Conservation (phyloP, 306 rosid species). For the Lathyrus aphaca region DNA sequence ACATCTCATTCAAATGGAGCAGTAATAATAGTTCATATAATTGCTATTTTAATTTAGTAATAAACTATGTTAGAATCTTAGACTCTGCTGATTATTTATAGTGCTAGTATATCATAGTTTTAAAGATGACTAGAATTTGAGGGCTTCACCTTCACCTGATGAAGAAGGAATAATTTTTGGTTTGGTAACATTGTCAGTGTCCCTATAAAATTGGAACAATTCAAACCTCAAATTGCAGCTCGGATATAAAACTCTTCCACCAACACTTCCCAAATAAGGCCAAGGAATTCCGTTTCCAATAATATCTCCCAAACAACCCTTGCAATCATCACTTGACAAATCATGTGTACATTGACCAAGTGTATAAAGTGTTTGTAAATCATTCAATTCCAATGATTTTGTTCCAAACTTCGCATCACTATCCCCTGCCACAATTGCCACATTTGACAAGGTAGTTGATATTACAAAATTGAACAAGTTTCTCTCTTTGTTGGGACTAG, state of each 20-base stretch:
- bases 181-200: neutral
- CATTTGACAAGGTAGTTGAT: neutral
- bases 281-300: conserved; percentile 25
- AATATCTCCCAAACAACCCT: conserved; percentile 7
- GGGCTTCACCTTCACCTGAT: conserved; percentile 1
- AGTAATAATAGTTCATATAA: neutral
- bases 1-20: conserved; percentile 8
- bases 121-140: neutral
- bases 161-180: neutral
- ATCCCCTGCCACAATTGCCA: neutral
- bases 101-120: no score
- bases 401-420: neutral
- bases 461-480: neutral
- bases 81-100: no score
- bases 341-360: conserved; percentile 38
- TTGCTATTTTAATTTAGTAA: neutral
- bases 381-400: conserved; percentile 14
- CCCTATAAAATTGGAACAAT: conserved; percentile 24
- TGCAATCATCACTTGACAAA: conserved; percentile 26
- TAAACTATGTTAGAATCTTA: no score
- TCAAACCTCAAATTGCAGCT: conserved; percentile 41
- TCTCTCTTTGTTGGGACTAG: neutral
- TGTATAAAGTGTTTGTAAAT: conserved; percentile 17
- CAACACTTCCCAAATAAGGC: conserved; percentile 37
- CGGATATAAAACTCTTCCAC: conserved; percentile 39